Evolutionary conservation across 805 yeast genomes (phyloP).

Genomic region (Candida multigemmis): DNA sequence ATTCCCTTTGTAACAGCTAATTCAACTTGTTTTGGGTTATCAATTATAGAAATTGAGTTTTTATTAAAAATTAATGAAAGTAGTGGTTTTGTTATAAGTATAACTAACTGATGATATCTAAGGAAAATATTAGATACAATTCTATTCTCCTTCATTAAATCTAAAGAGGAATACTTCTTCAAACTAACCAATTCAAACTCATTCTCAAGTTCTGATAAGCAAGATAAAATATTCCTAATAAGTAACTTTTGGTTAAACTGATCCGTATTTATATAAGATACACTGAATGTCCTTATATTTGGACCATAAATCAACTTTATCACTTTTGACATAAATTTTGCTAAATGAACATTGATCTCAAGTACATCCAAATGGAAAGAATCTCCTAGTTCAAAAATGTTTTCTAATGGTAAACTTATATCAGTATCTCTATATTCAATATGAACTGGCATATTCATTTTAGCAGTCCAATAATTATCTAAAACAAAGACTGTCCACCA

Average conservation of each 20-base stretch:
- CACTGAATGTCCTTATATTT: constrained; percentile 26
- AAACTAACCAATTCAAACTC: constrained; percentile 23
- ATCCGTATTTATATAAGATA: constrained; percentile 31
- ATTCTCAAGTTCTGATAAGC: constrained; percentile 17
- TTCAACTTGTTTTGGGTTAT: constrained; percentile 13
- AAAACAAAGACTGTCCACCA: constrained; percentile 35
- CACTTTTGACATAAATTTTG: constrained; percentile 27
- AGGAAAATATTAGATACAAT: constrained; percentile 24
- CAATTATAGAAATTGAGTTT: constrained; percentile 11
- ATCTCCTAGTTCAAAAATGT: constrained; percentile 16
- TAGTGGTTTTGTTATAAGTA: constrained; percentile 24
- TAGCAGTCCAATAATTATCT: constrained; percentile 31
- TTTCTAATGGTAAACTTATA: constrained; percentile 30
- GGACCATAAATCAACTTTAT: constrained; percentile 30
- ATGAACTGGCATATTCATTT: constrained; percentile 29
- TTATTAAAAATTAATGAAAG: constrained; percentile 20
- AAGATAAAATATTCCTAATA: constrained; percentile 18
- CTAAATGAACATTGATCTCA: constrained; percentile 29
- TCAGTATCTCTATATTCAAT: constrained; percentile 35
- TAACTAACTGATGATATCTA: constrained; percentile 24
- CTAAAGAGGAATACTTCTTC: constrained; percentile 12
- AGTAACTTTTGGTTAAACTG: constrained; percentile 28
- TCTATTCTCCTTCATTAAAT: constrained; percentile 8
- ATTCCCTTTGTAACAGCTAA: constrained; percentile 18
- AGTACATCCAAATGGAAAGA: constrained; percentile 18